Base-by-base conservation (phyloP, 345 rosid genomes). In the Geranium brycei region DNA sequence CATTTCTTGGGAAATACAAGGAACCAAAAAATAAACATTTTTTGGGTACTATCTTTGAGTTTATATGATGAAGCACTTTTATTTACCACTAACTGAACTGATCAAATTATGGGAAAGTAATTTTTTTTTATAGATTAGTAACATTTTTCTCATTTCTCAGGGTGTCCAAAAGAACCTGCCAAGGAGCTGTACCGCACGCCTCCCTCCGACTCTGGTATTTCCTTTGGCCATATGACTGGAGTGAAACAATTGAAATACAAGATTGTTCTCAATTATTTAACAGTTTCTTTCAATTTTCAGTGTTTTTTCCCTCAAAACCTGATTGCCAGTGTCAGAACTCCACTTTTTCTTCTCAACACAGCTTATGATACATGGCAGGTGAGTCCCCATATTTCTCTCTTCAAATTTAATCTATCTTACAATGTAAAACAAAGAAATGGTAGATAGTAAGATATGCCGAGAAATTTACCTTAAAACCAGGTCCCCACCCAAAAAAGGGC, bases 321-420 rank as follows among this genome's bases (percentile, higher is more conserved):
- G 23, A 83, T 83, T 51, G 72, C 68, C 62, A 64, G 56, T 19
- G 63, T 80, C 1, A 73, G 40, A 59, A 77, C 83, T 5, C 85
- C 83, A 0, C 28, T 81, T 38, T 83, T 83, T 69, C 69, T 83
- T 60, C 69, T 80, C 57, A 80, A 80, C 53, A 70, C 87, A 65
- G 87, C 85, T 35, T 83, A 83, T 60, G 85, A 83, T 72, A 59
- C 78, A 19, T 83, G 85, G 87, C 85, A 83, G 85, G 87, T 78
- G 72, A 57, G 69, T 56, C 55, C 31, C 23, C 23, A 35, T 18
- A 59, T 41, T 57, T 30, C 7, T 19, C 58, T 32, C 13, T 4
- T 30, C 10, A 23, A 1, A 16, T 28, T 28, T 31, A 19, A 28
- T 60, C 15, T 60, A 28, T n/a, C 41, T 28, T 11, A 31, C 8